Conservation (phyloP, 2,329 filamentous ascomycete genomes). For the Capronia americana region DNA sequence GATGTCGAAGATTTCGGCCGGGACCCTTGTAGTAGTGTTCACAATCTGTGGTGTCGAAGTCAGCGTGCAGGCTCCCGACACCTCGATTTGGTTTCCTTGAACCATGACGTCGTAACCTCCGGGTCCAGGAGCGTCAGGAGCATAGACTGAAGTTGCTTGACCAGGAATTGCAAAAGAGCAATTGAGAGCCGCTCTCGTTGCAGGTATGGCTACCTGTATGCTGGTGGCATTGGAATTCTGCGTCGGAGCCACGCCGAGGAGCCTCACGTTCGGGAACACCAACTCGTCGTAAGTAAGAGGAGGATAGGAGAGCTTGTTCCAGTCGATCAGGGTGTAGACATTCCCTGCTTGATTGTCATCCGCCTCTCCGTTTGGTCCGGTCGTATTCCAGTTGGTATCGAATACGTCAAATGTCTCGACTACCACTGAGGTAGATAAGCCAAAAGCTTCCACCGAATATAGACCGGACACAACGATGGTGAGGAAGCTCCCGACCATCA, state of each 20-base stretch:
- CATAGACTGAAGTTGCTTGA: background rate
- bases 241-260: background rate
- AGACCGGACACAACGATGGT: background rate
- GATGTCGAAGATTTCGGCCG: background rate
- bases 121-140: background rate
- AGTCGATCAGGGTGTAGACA: background rate
- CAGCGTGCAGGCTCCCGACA: background rate
- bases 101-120: too few species aligned
- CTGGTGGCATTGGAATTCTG: too few species aligned
- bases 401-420: background rate
- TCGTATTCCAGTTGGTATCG: background rate
- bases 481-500: background rate
- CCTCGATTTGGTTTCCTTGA: too few species aligned
- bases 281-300: background rate
- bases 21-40: background rate
- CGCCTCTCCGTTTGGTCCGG: background rate
- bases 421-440: background rate
- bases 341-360: background rate
- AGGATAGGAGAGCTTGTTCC: background rate
- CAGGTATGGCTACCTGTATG: background rate
- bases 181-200: background rate
- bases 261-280: background rate
- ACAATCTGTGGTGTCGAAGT: too few species aligned
- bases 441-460: background rate
- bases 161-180: constrained; percentile 1